Base-by-base conservation (phyloP, 768 basidiomycete genomes). In the Leucosporidium creatinivorum region DNA sequence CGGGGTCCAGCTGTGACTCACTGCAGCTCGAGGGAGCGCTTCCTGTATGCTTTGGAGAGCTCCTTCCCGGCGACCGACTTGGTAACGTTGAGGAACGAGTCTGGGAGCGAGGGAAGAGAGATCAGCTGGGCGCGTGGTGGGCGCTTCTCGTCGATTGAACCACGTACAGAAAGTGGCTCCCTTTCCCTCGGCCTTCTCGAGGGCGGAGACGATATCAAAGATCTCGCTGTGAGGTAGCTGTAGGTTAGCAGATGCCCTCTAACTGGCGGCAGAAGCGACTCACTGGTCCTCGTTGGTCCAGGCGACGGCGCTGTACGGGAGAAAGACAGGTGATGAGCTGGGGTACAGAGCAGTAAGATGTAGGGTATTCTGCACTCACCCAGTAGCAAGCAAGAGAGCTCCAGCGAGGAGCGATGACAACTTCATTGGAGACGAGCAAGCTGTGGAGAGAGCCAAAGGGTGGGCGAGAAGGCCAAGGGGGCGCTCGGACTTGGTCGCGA, bases 31-130 rank as follows among this genome's bases (percentile, higher is more conserved):
- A 96, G 84, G 76, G 91, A 93, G 79, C 90, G 87, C 79, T 87
- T 96, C 73, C 93, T 81, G 80, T 96, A 98, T 6, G 93, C 91
- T 77, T 88, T 91, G 59, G 84, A 84, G 73, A 98, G 91, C 69
- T 94, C 90, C 31, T 82, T 69, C 8, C 85, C 84, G 21, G 85
- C 80, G 1, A 93, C 93, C 0, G 86, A 85, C 6, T 86, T 79
- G 4, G 89, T 80, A 1, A 96, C 84, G 66, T 89, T 88, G 54
- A 99, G 81, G 86, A 89, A 94, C 17, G 91, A 90, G 80, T 99
- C 69, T 70, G 62, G n/a, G 3, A 21, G 30, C 15, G 18, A 36
- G 61, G 4, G 25, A n/a, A 7, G 30, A 48, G 48, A 48, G 18
- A 17, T 33, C 33, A 61, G 25, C 25, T 39, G 59, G 21, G 60